These are phyloP conservation scores for Leccinum arenicola DNA, from an alignment of 768 basidiomycete species.

Conservation along the genomic window DNA sequence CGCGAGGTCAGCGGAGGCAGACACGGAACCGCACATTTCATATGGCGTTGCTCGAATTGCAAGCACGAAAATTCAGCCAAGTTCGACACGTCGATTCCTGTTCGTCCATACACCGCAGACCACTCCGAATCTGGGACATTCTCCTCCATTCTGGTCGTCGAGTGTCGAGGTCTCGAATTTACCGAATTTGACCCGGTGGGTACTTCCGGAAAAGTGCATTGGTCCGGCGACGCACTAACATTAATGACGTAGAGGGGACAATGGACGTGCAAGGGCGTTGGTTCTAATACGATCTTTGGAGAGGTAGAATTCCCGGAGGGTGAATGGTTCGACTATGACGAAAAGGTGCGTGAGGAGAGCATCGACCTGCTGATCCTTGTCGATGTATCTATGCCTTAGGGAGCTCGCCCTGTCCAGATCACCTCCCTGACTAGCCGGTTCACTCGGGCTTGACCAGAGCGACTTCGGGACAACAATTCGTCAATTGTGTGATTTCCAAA, in stretches of 20 bases:
- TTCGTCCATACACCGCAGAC: constrained; percentile 58
- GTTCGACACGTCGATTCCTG: constrained; percentile 53
- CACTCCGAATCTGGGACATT: constrained; percentile 49
- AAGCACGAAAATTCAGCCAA: constrained; percentile 82
- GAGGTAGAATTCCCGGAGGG: constrained; percentile 56
- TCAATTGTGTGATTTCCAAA: neutral
- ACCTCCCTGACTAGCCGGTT: constrained; percentile 65
- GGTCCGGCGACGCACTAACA: neutral
- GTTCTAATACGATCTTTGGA: constrained; percentile 52
- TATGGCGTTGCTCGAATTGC: constrained; percentile 77
- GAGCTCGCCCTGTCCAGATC: constrained; percentile 64
- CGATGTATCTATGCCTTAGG: constrained; percentile 35
- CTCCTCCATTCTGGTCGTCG: constrained; percentile 64
- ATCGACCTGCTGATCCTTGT: neutral
- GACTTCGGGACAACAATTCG: neutral
- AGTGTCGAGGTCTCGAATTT: constrained; percentile 88
- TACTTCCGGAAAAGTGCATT: neutral
- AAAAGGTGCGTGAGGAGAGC: constrained; percentile 54
- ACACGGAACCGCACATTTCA: constrained; percentile 69
- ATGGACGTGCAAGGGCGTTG: constrained; percentile 73
- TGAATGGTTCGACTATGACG: constrained; percentile 86
- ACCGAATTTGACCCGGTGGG: constrained; percentile 73
- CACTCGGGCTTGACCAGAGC: constrained; percentile 50
- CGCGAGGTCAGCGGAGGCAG: constrained; percentile 64
- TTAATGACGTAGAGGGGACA: constrained; percentile 49